phyloP scores from a whole-genome alignment of 192 early-diverging fungal species.

The Coemansia sp. region DNA sequence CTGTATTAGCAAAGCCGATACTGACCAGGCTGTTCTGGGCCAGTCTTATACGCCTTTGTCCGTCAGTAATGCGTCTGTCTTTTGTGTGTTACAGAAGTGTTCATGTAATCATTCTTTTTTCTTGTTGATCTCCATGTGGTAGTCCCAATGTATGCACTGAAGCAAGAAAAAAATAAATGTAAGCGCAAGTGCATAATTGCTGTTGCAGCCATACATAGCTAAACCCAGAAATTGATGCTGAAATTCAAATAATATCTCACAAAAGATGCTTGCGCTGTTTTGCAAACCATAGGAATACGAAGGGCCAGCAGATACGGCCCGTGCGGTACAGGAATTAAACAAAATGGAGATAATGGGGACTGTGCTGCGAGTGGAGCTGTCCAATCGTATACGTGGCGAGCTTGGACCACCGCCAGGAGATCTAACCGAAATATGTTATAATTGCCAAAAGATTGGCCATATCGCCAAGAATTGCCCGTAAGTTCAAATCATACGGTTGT shows the following conservation, averaged over 20 bases:
- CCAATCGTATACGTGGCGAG: slow-evolving; percentile 29
- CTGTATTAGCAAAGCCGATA: background rate
- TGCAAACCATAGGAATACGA: slow-evolving; percentile 25
- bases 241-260: background rate
- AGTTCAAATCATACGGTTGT: slow-evolving; percentile 1
- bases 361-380: slow-evolving; percentile 32
- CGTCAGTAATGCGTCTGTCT: background rate
- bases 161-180: background rate
- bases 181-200: background rate
- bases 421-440: slow-evolving; percentile 32
- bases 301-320: slow-evolving; percentile 5
- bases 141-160: background rate
- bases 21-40: background rate
- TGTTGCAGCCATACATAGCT: background rate
- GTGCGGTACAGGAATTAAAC: slow-evolving; percentile 20
- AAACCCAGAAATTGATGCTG: background rate
- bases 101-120: background rate
- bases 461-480: slow-evolving; percentile 45
- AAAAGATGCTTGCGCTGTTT: background rate
- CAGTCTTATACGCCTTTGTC: background rate
- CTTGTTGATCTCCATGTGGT: background rate
- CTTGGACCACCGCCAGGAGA: slow-evolving; percentile 34
- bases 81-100: background rate
- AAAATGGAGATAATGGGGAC: slow-evolving; percentile 18
- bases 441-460: slow-evolving; percentile 32